Evolutionary conservation across 345 rosid genomes (phyloP).

Genomic region (Murraya paniculata): DNA sequence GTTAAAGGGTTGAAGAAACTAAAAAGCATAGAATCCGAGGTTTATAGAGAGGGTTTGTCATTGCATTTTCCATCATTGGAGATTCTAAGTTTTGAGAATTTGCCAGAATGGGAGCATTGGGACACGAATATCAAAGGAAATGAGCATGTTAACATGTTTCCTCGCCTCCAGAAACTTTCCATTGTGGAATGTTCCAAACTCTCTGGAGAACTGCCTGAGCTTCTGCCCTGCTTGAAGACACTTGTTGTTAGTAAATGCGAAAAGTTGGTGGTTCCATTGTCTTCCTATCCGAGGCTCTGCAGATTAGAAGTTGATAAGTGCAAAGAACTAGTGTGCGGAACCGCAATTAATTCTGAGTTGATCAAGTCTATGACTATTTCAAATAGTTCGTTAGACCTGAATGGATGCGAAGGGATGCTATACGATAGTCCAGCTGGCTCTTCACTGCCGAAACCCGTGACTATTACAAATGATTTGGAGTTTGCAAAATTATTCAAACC

Average conservation of each 20-base stretch:
- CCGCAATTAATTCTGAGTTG: background rate
- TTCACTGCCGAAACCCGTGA: too few species aligned
- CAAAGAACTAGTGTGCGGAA: background rate
- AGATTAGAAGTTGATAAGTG: background rate
- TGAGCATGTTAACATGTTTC: background rate
- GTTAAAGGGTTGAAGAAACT: background rate
- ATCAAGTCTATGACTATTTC: too few species aligned
- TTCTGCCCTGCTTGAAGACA: background rate
- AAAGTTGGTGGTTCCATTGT: background rate
- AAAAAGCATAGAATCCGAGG: background rate
- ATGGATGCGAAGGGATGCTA: too few species aligned
- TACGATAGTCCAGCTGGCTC: too few species aligned
- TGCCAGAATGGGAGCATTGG: background rate
- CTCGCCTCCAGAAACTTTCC: background rate
- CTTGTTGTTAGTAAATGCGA: background rate
- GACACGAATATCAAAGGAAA: background rate
- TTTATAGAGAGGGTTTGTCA: background rate
- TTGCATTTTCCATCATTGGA: background rate
- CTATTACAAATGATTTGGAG: background rate
- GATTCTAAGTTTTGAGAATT: background rate
- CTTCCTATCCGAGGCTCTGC: background rate
- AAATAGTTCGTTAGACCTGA: too few species aligned
- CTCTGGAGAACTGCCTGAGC: background rate
- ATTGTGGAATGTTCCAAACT: background rate
- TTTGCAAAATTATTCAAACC: too few species aligned